phyloP scores from a whole-genome alignment of 1,284 basidiomycete genomes.

The Cutaneotrichosporon daszewskae region DNA sequence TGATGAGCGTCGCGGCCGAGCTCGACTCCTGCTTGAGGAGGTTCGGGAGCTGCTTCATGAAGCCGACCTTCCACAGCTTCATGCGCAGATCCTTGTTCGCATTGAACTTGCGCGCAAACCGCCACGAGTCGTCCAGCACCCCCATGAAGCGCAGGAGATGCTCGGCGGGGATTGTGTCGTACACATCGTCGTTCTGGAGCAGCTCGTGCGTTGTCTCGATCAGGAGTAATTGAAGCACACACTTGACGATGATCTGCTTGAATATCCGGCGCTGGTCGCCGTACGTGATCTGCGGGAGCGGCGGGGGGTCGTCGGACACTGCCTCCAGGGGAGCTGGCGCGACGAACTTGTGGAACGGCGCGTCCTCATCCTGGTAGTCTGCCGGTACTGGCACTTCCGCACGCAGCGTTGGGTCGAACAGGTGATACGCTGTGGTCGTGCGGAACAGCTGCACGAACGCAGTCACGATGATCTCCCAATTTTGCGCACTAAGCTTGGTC shows the following conservation, averaged over 20 bases:
- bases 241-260: constrained; percentile 99
- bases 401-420: constrained; percentile 85
- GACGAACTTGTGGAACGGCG: constrained; percentile 45
- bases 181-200: constrained; percentile 85
- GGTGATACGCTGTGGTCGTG: constrained; percentile 94
- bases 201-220: constrained; percentile 98
- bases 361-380: constrained; percentile 52
- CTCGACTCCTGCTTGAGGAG: constrained; percentile 97
- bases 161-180: constrained; percentile 87
- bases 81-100: constrained; percentile 96
- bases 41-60: constrained; percentile 99
- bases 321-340: constrained; percentile 43
- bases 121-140: constrained; percentile 92
- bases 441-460: constrained; percentile 94
- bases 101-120: constrained; percentile 95
- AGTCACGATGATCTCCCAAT: constrained; percentile 88
- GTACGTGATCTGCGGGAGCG: constrained; percentile 35
- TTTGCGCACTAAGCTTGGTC: constrained; percentile 70
- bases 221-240: constrained; percentile 90
- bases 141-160: constrained; percentile 89
- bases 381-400: constrained; percentile 64
- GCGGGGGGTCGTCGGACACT: constrained; percentile 22
- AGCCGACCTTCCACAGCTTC: constrained; percentile 98
- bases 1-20: constrained; percentile 90
- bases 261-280: constrained; percentile 80